Base-by-base conservation (phyloP, 2,329 filamentous ascomycete genomes). In the Thielaviopsis euricoi region DNA sequence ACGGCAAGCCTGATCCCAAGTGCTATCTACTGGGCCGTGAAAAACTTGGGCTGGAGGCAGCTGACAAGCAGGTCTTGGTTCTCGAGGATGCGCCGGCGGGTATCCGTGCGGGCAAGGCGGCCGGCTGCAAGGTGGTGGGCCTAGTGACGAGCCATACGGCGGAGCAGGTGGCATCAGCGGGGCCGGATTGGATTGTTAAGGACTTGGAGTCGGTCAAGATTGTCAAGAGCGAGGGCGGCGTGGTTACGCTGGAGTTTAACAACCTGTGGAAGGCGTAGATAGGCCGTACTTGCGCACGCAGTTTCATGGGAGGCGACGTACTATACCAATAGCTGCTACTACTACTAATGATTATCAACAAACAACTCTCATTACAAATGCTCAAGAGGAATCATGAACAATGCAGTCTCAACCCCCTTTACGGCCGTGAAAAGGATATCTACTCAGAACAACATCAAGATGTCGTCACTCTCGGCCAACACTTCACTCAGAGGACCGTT, bases 21-120 rank as follows among this genome's bases (percentile, higher is more conserved):
- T 88, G 86, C 72, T 91, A 90, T 69, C 69, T 75, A 55, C 74
- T 89, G 55, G 87, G 86, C 17, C 79, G 81, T 52, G 73, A 79
- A 63, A 77, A 77, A 62, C 75, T 90, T 17, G 76, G 75, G 0
- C 68, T 82, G 21, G 67, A 74, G 21, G 74, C 72, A 37, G 66
- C 67, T 15, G 70, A 72, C 26, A 76, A 71, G 57, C 70, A 73
- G 33, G 71, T 91, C 50, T 74, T 95, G 58, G 90, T 96, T 53
- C 73, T 95, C 43, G 90, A 96, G 71, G 90, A 96, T 72, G 87
- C 87, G 58, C 89, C 90, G 5, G 87, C 89, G 7, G 90, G 90
- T 5, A 87, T 95, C 66, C 76, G 73, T 62, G 82, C 89, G 26
- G 90, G 89, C 53, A 94, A 90, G 71, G 87, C 81, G 0, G 90